Percentiles rank a stretch among this genome's conserved stretches.
These are phyloP conservation scores for Cicer bijugum DNA, from an alignment of 306 rosid species.

Conservation along the genomic window DNA sequence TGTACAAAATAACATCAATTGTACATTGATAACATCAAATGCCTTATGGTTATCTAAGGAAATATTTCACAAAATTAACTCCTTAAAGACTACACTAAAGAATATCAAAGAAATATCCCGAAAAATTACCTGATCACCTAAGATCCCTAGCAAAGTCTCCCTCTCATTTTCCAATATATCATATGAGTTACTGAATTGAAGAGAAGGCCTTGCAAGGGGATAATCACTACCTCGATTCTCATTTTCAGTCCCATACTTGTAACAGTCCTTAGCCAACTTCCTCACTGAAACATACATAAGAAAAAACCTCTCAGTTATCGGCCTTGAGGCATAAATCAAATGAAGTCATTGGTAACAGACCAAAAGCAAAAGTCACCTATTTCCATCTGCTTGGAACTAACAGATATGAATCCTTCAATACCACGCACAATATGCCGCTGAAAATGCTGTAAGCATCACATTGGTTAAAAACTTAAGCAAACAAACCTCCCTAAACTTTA, in stretches of 20 bases:
- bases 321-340: conserved; percentile 41
- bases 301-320: conserved; percentile 44
- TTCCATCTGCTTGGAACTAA: conserved; percentile 84
- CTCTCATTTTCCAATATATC: conserved; percentile 67
- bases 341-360: conserved; percentile 34
- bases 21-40: conserved; percentile 18
- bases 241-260: conserved; percentile 74
- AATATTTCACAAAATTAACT: conserved; percentile 29
- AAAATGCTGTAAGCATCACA: conserved; percentile 65
- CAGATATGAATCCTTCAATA: conserved; percentile 66
- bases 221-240: conserved; percentile 56
- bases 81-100: conserved; percentile 27
- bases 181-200: conserved; percentile 65
- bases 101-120: conserved; percentile 29
- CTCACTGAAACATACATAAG: conserved; percentile 56
- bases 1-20: conserved; percentile 1
- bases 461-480: conserved; percentile 35
- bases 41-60: conserved; percentile 2
- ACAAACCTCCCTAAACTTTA: conserved; percentile 1
- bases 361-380: conserved; percentile 60
- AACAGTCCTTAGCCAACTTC: conserved; percentile 76
- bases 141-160: conserved; percentile 66
- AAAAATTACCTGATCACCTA: conserved; percentile 75
- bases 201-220: conserved; percentile 65
- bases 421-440: conserved; percentile 87